A percentile compares a stretch with the other conserved stretches of the same genome.
Conservation (phyloP, 108 stramenopile species). For the Skeletonema costatum region DNA sequence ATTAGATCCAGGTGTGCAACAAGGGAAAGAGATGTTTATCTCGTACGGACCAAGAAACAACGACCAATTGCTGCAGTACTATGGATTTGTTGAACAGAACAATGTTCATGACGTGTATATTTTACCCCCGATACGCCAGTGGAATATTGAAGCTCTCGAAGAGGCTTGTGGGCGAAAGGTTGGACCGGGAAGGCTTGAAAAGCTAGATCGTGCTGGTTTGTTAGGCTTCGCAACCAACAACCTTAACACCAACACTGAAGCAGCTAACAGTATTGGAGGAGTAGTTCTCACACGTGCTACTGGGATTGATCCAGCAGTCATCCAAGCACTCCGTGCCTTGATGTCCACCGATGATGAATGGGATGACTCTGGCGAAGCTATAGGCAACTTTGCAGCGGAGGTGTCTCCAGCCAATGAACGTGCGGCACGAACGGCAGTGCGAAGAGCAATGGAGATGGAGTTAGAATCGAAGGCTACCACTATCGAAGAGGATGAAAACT, state of each 20-base stretch:
- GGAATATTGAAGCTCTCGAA: constrained; percentile 82
- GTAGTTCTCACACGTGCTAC: constrained; percentile 74
- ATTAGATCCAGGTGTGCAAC: constrained; percentile 16
- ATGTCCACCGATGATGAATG: constrained; percentile 80
- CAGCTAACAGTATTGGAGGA: constrained; percentile 72
- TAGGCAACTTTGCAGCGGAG: constrained; percentile 80
- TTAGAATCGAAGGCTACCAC: constrained; percentile 72
- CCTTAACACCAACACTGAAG: constrained; percentile 32
- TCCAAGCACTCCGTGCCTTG: constrained; percentile 80
- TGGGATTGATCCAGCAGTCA: constrained; percentile 84
- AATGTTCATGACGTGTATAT: constrained; percentile 91
- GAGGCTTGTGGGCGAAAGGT: constrained; percentile 67
- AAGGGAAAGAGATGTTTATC: constrained; percentile 68
- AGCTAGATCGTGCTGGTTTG: constrained; percentile 80
- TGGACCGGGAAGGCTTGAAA: constrained; percentile 71
- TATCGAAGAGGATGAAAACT: constrained; percentile 70
- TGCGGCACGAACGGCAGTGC: constrained; percentile 60
- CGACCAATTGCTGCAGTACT: constrained; percentile 91
- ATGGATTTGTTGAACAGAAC: constrained; percentile 91
- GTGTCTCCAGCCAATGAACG: constrained; percentile 68
- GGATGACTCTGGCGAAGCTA: constrained; percentile 71
- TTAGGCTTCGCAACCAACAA: constrained; percentile 52
- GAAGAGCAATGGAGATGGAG: constrained; percentile 75
- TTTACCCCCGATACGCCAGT: constrained; percentile 84
- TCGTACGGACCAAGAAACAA: constrained; percentile 89